These are phyloP conservation scores for Wickerhamomyces hampshirensis DNA, from an alignment of 805 yeast genomes.

Conservation along the genomic window DNA sequence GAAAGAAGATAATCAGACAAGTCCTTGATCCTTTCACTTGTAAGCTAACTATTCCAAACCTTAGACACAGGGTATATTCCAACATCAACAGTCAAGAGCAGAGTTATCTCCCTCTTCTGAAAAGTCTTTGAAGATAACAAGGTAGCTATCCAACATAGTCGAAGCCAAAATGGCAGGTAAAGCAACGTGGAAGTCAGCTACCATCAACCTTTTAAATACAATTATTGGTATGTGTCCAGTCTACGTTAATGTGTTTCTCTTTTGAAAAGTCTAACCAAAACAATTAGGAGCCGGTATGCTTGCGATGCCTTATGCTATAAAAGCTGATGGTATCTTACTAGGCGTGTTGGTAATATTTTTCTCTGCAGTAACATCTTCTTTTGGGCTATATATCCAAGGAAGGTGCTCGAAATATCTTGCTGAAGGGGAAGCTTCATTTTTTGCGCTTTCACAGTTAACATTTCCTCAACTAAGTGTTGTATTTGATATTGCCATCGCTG, in stretches of 20 bases:
- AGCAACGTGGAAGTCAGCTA: slow-evolving; percentile 43
- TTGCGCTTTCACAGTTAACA: slow-evolving; percentile 54
- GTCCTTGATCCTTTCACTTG: too few relatives aligned
- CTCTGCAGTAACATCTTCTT: slow-evolving; percentile 66
- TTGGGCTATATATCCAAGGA: slow-evolving; percentile 62
- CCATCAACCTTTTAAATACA: slow-evolving; percentile 50
- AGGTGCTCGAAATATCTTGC: slow-evolving; percentile 46
- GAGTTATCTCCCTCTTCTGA: too few relatives aligned
- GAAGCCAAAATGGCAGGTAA: slow-evolving; percentile 10
- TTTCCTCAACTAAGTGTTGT: slow-evolving; percentile 56
- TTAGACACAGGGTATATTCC: too few relatives aligned
- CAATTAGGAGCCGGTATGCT: slow-evolving; percentile 56
- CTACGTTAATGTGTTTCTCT: too few relatives aligned
- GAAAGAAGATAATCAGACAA: too few relatives aligned
- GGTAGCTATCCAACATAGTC: background rate
- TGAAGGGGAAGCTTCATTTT: slow-evolving; percentile 60
- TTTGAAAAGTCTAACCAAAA: too few relatives aligned
- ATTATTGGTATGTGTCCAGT: slow-evolving; percentile 34
- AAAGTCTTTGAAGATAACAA: too few relatives aligned
- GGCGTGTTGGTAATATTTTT: slow-evolving; percentile 54
- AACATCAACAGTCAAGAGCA: too few relatives aligned
- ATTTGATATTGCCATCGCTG: slow-evolving; percentile 64
- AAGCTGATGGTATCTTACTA: slow-evolving; percentile 58
- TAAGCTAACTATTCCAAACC: too few relatives aligned
- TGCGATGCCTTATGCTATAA: slow-evolving; percentile 67